These are phyloP conservation scores for Pisolithus thermaeus DNA, from an alignment of 1,284 basidiomycete species.

Conservation along the genomic window DNA sequence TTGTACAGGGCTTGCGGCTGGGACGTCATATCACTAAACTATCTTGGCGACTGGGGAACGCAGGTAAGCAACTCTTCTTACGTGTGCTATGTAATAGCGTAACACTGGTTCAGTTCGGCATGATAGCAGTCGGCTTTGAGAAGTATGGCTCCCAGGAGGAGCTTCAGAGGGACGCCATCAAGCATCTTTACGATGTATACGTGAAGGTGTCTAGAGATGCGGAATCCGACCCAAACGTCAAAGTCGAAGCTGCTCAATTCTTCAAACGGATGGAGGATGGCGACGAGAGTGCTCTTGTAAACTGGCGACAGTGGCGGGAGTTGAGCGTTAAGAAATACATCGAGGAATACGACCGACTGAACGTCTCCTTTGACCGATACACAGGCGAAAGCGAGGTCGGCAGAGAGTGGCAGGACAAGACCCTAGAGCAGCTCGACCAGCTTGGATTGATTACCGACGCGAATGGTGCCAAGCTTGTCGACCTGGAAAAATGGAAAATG, in stretches of 20 bases:
- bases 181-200: conserved; percentile 93
- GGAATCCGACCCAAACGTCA: conserved; percentile 64
- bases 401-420: conserved; percentile 71
- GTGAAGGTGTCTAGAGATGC: conserved; percentile 92
- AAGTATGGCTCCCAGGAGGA: conserved; percentile 85
- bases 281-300: conserved; percentile 74
- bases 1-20: conserved; percentile 92
- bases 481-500: conserved; percentile 85
- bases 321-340: conserved; percentile 90
- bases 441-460: conserved; percentile 57
- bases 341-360: conserved; percentile 86
- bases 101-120: conserved; percentile 51
- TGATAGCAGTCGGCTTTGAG: conserved; percentile 91
- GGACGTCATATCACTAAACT: conserved; percentile 90
- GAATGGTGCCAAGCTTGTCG: conserved; percentile 74
- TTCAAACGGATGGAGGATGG: conserved; percentile 98
- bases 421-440: conserved; percentile 56
- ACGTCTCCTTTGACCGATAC: conserved; percentile 92
- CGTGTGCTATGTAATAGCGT: no score
- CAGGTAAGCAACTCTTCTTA: conserved; percentile 54
- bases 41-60: conserved; percentile 93
- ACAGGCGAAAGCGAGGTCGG: conserved; percentile 90
- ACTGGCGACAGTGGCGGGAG: conserved; percentile 94
- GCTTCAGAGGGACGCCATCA: conserved; percentile 87
- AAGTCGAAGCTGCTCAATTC: conserved; percentile 81